Base-by-base conservation (phyloP, 1,284 basidiomycete species). In the Rhodotorula sp. region DNA sequence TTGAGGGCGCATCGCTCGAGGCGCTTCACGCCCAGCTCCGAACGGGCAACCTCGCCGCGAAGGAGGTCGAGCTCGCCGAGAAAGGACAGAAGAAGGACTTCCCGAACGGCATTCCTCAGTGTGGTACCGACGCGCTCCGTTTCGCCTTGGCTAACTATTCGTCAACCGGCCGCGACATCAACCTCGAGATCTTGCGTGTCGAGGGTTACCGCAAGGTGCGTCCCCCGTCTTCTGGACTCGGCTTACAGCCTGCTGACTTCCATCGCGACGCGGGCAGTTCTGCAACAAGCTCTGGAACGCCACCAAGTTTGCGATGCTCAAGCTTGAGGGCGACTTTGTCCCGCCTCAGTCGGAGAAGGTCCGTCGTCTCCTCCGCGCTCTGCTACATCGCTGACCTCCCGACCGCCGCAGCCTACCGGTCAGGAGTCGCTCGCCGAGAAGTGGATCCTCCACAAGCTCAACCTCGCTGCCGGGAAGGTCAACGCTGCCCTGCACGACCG, bases 201-300 rank as follows among this genome's bases (percentile, higher is more conserved):
- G 95, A 99, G 82, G 95, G 95, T 10, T 99, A 99, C 82, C 88
- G 96, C 80, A 99, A 99, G 77, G 81, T 76, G 58, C 55, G 75
- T 34, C 24, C 11, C 28, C 7, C 0, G 26, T 11, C 28, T 54
- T 28, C 37, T 13, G 9, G 7, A 16, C 22, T 16, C 24, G 26
- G 7, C 37, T 30, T 1, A 5, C 40, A 44, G 40, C 16, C 3
- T 1, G 37, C 30, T 26, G 24, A 44, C 22, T 16, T 26, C 20
- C 3, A 9, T 30, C 7, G 1, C 9, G 10, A 1, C 37, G 4
- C n/a, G 6, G 6, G n/a, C 56, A 74, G 82, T 96, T 98, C 85
- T 99, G 96, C 84, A 99, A 99, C 85, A 99, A 99, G 84, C 88
- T 99, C 40, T 99, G 96, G 87, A 99, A 99, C 80, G 96, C 96